Percentiles rank a stretch among this genome's conserved stretches.
phyloP scores from a whole-genome alignment of 2,329 filamentous ascomycete species.

The Colletotrichum cereale region DNA sequence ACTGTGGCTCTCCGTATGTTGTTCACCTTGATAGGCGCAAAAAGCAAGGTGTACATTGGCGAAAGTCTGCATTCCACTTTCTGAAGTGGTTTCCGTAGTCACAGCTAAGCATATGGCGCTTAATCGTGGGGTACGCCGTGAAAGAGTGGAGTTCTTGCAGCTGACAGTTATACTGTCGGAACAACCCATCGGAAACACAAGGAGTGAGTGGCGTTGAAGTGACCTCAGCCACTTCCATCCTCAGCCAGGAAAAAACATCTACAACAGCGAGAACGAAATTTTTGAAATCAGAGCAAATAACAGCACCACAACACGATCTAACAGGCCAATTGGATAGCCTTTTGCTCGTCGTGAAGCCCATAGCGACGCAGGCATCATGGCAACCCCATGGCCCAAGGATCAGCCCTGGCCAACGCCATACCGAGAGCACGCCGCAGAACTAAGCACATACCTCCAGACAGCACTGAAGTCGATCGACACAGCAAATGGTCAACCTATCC shows the following conservation, averaged over 20 bases:
- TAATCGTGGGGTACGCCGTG: background rate
- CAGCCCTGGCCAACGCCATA: constrained; percentile 20
- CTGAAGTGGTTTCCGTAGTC: background rate
- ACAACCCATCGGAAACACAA: too few species aligned
- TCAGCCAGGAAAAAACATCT: background rate
- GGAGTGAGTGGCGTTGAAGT: too few species aligned
- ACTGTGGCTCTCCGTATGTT: background rate
- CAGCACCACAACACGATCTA: constrained; percentile 13
- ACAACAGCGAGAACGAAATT: constrained; percentile 18
- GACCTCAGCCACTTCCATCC: too few species aligned
- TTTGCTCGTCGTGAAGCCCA: constrained; percentile 16
- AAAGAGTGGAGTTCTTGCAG: background rate
- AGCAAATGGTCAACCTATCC: constrained; percentile 20
- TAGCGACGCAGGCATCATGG: constrained; percentile 19
- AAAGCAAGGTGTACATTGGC: background rate
- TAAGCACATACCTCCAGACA: constrained; percentile 20
- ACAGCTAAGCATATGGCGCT: background rate
- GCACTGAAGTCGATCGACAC: constrained; percentile 23
- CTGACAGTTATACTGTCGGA: too few species aligned
- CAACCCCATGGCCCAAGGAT: constrained; percentile 26
- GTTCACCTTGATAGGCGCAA: background rate
- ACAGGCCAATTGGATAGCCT: constrained; percentile 25
- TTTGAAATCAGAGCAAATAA: constrained; percentile 26
- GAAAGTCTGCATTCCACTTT: background rate
- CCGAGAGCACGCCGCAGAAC: constrained; percentile 24